Base-by-base conservation (phyloP, 2,329 filamentous ascomycete genomes). In the Stemphylium vesicarium region DNA sequence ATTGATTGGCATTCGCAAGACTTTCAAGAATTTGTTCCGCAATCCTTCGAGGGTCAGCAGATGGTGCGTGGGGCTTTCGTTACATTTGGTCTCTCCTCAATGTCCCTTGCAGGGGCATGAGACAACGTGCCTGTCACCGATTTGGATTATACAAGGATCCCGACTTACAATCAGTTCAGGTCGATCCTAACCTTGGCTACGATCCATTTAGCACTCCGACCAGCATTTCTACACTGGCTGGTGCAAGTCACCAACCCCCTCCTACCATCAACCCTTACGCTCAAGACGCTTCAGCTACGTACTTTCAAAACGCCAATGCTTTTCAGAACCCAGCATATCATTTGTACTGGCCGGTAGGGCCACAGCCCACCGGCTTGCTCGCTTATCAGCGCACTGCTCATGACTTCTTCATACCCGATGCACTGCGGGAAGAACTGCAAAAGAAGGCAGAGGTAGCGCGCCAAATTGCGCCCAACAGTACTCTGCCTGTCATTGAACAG, bases 381-480 rank as follows among this genome's bases (percentile, higher is more conserved):
- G 87, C 89, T 2, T 96, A 96, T 70, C 94, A 99, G 72, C 87
- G 91, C 55, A 88, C 89, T 53, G 87, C 91, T 1, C 91, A 96
- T 70, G 93, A 98, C 70, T 91, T 98, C 62, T 99, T 99, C 75
- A 84, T 98, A 37, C 87, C 92, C 0, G 93, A 96, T 68, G 88
- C 91, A 55, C 77, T 96, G 6, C 85, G 95, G 50, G 91, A 97
- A 77, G 92, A 97, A 29, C 79, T 96, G 59, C 92, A 96, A 70
- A 92, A 90, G 77, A 96, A 94, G 77, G 83, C 89, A 0, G 93
- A 96, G 68, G 91, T 94, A 24, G 86, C 91, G 4, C 82, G 91
- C 49, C 94, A 97, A 73, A 88, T 91, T 7, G 85, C 97, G 63
- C 90, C 92, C 35, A 96, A 86, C 67, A 85, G 89, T 37, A 87